A percentile compares a stretch with the other conserved stretches of the same genome.
Evolutionary conservation across 441 rosid species (phyloP).

Genomic region (Gossypium gossypioides): DNA sequence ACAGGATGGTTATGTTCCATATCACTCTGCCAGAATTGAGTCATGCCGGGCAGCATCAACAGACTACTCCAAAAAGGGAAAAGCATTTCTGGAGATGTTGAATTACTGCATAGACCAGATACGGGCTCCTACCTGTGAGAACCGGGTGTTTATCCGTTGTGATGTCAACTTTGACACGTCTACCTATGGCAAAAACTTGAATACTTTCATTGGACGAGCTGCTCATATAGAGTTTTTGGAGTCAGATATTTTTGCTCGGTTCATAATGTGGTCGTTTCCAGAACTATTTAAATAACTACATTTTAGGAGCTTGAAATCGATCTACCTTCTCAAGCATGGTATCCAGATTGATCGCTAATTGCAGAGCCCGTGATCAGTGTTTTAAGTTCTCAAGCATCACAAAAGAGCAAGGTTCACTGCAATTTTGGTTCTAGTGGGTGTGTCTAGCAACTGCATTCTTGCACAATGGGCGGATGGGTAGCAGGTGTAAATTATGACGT

Average conservation of each 20-base stretch:
- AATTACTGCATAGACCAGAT: slow-evolving; percentile 82
- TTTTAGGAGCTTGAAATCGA: neutral
- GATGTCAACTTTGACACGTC: slow-evolving; percentile 79
- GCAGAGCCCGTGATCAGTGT: neutral
- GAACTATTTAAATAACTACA: slow-evolving; percentile 46
- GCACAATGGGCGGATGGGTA: neutral
- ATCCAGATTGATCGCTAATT: neutral
- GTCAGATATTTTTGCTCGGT: slow-evolving; percentile 67
- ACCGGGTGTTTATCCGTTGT: slow-evolving; percentile 76
- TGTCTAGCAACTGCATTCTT: neutral
- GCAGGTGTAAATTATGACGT: slow-evolving; percentile 5
- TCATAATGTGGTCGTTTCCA: slow-evolving; percentile 91
- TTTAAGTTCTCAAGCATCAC: neutral
- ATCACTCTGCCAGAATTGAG: slow-evolving; percentile 91
- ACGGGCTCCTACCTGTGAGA: slow-evolving; percentile 55
- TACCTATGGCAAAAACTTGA: slow-evolving; percentile 62
- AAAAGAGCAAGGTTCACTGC: neutral
- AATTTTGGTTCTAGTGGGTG: neutral
- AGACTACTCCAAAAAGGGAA: slow-evolving; percentile 70
- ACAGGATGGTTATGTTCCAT: slow-evolving; percentile 96
- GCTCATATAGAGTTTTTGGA: slow-evolving; percentile 94
- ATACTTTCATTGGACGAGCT: slow-evolving; percentile 77
- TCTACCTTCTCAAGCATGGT: neutral
- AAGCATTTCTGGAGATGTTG: slow-evolving; percentile 76
- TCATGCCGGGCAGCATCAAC: slow-evolving; percentile 56